Conservation (phyloP, 139 green algal species). For the Chlamydomonas incerta region DNA sequence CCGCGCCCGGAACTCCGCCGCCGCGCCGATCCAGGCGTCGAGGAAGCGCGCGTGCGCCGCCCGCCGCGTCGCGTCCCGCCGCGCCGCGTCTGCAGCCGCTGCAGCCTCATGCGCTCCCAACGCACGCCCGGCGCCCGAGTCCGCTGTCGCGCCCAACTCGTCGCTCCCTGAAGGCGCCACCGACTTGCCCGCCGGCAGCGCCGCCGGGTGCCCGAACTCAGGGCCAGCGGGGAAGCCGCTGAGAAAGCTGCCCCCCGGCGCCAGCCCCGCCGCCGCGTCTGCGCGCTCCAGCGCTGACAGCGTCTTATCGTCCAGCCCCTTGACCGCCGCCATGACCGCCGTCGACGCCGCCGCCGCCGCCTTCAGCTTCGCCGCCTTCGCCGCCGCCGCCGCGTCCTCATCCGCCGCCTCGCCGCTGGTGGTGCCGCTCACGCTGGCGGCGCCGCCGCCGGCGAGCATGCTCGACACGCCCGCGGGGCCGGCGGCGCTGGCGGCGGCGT, state of each 20-base stretch:
- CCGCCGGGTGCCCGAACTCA: neutral
- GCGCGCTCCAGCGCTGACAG: slow-evolving; percentile 3
- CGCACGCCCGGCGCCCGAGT: no score
- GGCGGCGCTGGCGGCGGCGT: neutral
- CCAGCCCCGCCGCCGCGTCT: neutral
- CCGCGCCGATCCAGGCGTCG: neutral
- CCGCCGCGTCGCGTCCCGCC: neutral
- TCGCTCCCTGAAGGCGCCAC: neutral
- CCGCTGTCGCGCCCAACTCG: neutral
- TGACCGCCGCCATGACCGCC: neutral
- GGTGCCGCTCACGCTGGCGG: neutral
- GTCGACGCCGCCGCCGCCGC: no score
- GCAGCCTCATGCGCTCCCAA: neutral
- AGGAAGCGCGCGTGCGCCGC: neutral
- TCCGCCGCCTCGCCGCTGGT: neutral
- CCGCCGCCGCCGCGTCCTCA: neutral
- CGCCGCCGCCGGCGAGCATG: no score
- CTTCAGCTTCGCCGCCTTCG: neutral
- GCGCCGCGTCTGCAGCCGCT: neutral
- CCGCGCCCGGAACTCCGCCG: neutral
- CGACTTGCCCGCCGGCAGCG: neutral
- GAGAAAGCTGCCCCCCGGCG: neutral
- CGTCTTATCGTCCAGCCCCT: neutral
- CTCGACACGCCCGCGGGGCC: neutral
- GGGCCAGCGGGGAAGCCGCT: no score